Evolutionary conservation across 2,329 filamentous ascomycete genomes (phyloP), one percentile per base, ranked within the genome.

Genomic region (Claviceps spartinae): DNA sequence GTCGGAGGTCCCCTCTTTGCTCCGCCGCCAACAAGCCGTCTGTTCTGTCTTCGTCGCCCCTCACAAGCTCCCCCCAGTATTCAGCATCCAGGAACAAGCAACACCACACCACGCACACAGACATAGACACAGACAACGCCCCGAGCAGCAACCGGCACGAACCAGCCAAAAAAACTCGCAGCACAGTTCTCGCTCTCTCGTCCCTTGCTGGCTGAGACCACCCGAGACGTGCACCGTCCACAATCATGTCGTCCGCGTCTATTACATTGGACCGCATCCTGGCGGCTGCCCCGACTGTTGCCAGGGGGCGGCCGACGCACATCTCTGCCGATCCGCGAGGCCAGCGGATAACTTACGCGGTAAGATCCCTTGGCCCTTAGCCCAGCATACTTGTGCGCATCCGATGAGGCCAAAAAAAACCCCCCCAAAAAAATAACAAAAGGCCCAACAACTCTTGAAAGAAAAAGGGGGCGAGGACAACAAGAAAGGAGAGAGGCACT

Each of bases 311-410:
- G 66, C 85, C 91, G 54, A 96, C 91, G 13, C 88, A 88, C 64
- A 82, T 98, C 48, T 94, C 88, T 40, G 79, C 82, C 44, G 91
- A 97, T 68, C 71, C 84, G 56, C 95, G 95, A 69, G 91, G 93
- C 58, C 85, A 96, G 71, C 81, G 88, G 58, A 83, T 98, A 70
- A 86, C 88, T 54, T 98, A 98, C 69, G 88, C 91, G 55, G 89
- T 94, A 76, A 68, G 83, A 69, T 49, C 42, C 41, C 11, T 42
- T 47, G 42, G 9, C 22, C 24, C 18, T 13, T 44, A 2, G 9
- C 9, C 24, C 11, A 9, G 37, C 14, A 18, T 9, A 4, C 26
- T 4, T 30, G 26, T 30, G 26, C 26, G 26, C 26, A 9, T 30
- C 26, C 26, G 26, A 30, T 30, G 26, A 30, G 26, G 8, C 24